Base-by-base conservation (phyloP, 805 yeast genomes). In the Hanseniaspora valbyensis region DNA sequence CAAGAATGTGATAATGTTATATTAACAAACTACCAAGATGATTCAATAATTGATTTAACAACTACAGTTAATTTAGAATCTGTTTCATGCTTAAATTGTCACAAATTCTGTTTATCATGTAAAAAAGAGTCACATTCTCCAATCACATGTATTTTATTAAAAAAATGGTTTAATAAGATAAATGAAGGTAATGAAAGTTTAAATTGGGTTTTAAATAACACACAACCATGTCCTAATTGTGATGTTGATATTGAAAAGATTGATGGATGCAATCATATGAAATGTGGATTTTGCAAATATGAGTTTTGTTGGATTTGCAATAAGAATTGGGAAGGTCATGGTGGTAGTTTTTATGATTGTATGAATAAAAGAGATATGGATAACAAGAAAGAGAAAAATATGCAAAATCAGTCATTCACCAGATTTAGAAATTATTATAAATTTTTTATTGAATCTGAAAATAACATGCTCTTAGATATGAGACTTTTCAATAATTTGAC, bases 261-360 rank as follows among this genome's bases (percentile, higher is more conserved):
- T 61, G 97, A 96, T 21, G 98, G 98, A 0, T 92, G 98, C 67
- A 90, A 90, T 65, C 98, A 92, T 66, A 90, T 92, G 95, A 74
- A 79, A 1, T 92, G 98, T 64, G 70, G 76, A 3, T 80, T 78
- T 53, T 92, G 98, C 64, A 61, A 63, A 12, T 66, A 76, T 62
- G 85, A 89, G 61, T 92, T 88, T 61, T 92, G 98, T 65, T 92
- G 98, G 98, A 78, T 89, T 36, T 92, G 98, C 65, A 62, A 77
- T 54, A 80, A 80, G 2, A 74, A 70, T 30, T 90, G 98, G 98
- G 59, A 62, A 0, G 66, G 66, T 14, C 97, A 90, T 66, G 78
- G 78, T 2, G 69, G 72, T 26, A 67, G 70, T 39, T 78, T 70
- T 65, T 88, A 78, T 64, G 76, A 77, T 52, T 90, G 97, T 61